phyloP scores from a whole-genome alignment of 768 basidiomycete genomes.

The Phanerodontia chrysosporium region DNA sequence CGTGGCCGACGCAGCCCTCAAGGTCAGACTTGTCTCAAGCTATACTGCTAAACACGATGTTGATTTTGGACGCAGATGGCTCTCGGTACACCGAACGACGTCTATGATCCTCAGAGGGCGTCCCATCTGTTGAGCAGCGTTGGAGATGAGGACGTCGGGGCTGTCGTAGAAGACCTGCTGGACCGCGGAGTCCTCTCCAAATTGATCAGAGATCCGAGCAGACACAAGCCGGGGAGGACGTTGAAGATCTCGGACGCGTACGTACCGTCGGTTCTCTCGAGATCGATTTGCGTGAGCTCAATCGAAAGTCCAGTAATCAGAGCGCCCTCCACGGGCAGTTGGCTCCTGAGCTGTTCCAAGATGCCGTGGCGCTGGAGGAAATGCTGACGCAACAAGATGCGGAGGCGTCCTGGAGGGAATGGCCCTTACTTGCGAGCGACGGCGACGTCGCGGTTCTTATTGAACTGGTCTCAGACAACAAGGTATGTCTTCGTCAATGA shows the following conservation, averaged over 20 bases:
- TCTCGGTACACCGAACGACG: slow-evolving; percentile 66
- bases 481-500: slow-evolving; percentile 40
- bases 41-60: no score
- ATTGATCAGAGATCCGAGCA: slow-evolving; percentile 55
- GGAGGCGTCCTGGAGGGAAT: slow-evolving; percentile 51
- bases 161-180: slow-evolving; percentile 57
- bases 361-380: slow-evolving; percentile 63
- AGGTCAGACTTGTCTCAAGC: slow-evolving; percentile 39
- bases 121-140: slow-evolving; percentile 50
- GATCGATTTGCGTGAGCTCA: not conserved
- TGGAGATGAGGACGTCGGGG: slow-evolving; percentile 51
- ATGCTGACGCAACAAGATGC: slow-evolving; percentile 40
- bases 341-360: slow-evolving; percentile 61
- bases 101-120: slow-evolving; percentile 59
- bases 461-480: slow-evolving; percentile 78
- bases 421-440: slow-evolving; percentile 76
- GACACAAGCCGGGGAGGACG: slow-evolving; percentile 65
- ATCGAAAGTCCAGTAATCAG: slow-evolving; percentile 48
- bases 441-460: slow-evolving; percentile 77
- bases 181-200: slow-evolving; percentile 65
- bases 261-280: slow-evolving; percentile 8
- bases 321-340: slow-evolving; percentile 63
- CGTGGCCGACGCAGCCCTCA: slow-evolving; percentile 66
- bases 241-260: slow-evolving; percentile 75
- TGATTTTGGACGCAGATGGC: slow-evolving; percentile 52